Conservation (phyloP, 176 grass and related monocot genomes). For the Elaeis guineensis region DNA sequence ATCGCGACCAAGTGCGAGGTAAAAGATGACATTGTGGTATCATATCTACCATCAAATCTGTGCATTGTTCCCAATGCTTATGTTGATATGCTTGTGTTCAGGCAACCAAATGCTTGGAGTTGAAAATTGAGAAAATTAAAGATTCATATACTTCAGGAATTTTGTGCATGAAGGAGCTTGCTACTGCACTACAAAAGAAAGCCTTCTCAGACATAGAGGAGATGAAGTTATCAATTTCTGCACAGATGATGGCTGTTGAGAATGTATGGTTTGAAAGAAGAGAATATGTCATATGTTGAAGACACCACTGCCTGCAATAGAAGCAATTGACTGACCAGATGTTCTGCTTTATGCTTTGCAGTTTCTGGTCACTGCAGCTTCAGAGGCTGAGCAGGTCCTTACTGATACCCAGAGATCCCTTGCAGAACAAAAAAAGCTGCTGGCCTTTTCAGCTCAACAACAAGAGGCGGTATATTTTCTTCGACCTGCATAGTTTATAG, state of each 20-base stretch:
- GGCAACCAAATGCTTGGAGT: constrained; percentile 42
- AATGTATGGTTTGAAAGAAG: constrained; percentile 41
- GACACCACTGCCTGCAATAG: too few species aligned
- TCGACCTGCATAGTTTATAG: too few species aligned
- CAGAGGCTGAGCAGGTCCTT: constrained; percentile 51
- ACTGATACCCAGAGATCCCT: constrained; percentile 46
- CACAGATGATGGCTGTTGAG: constrained; percentile 41
- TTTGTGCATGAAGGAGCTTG: constrained; percentile 43
- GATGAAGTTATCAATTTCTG: constrained; percentile 34
- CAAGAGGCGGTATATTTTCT: constrained; percentile 44
- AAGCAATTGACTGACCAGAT: constrained; percentile 10
- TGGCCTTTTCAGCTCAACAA: constrained; percentile 46
- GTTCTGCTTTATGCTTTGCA: constrained; percentile 15
- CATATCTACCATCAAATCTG: too few species aligned
- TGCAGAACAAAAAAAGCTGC: constrained; percentile 46
- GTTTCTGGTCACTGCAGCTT: constrained; percentile 58
- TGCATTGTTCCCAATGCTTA: too few species aligned
- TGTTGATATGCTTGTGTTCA: constrained; percentile 16
- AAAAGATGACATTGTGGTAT: not conserved
- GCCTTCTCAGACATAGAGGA: constrained; percentile 41
- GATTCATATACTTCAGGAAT: constrained; percentile 41
- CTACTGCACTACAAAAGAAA: constrained; percentile 26
- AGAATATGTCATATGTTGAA: too few species aligned
- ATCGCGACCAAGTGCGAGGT: constrained; percentile 60
- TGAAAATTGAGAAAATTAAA: constrained; percentile 51